Conservation (phyloP, 331 rosid species). For the Telfairia occidentalis region DNA sequence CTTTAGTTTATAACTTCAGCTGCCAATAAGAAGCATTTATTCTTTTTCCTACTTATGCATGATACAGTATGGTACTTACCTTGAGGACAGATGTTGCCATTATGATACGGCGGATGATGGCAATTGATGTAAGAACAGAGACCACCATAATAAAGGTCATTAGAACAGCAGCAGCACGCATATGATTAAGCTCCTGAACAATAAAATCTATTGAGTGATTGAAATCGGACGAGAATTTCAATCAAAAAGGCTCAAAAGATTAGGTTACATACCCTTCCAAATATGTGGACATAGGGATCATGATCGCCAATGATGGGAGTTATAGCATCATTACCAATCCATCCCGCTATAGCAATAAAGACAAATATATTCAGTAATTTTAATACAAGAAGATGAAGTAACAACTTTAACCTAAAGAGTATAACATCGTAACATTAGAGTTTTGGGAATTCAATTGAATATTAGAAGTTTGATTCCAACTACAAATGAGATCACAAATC, state of each 20-base stretch:
- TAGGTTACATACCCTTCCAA: constrained; percentile 65
- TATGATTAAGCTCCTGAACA: constrained; percentile 76
- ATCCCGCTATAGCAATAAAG: constrained; percentile 59
- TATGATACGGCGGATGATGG: constrained; percentile 83
- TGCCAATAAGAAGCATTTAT: background rate
- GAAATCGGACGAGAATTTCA: constrained; percentile 5
- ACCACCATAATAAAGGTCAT: constrained; percentile 75
- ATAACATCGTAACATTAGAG: background rate
- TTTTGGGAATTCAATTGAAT: background rate
- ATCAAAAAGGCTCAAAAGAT: constrained; percentile 2
- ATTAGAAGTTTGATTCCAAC: background rate
- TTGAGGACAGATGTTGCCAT: constrained; percentile 98
- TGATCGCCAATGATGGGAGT: constrained; percentile 87
- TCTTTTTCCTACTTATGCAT: background rate
- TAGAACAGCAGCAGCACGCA: constrained; percentile 62
- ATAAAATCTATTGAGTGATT: constrained; percentile 13
- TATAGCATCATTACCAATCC: constrained; percentile 87
- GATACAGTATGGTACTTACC: constrained; percentile 38
- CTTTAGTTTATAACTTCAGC: background rate
- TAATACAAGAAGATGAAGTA: background rate
- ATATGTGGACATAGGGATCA: constrained; percentile 61
- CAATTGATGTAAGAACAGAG: constrained; percentile 82
- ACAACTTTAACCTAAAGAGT: background rate
- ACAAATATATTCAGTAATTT: constrained; percentile 12
- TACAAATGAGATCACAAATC: background rate